Base-by-base conservation (phyloP, 2,329 filamentous ascomycete genomes). In the Venturia nashicola region DNA sequence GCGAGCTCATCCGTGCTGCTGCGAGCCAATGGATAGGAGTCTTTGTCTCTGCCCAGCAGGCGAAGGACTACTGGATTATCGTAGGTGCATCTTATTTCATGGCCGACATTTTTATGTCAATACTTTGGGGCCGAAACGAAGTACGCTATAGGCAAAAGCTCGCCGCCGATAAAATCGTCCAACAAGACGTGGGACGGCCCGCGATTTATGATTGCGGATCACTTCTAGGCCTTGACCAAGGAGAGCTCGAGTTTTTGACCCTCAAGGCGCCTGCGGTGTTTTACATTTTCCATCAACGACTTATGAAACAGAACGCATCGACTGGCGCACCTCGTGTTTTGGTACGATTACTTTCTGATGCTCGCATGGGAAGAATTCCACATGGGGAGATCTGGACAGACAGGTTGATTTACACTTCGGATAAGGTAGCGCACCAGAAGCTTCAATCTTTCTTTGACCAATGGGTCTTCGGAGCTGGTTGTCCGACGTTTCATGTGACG, bases 11-110 rank as follows among this genome's bases (percentile, higher is more conserved):
- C 9, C 88, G 94, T 72, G 87, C 91, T 0, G 79, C 97, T 59
- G 90, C 94, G 12, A 90, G 86, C 65, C 94, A 99, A 73, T 99
- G 93, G 89, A 90, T 94, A 67, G 94, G 94, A 18, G 88, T 99
- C 67, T 92, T 92, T 71, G 89, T 99, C 68, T 87, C 96, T 59
- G 88, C 94, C 0, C 90, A 91, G 71, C 86, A 88, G 48, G 84
- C 86, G 20, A 82, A 82, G 61, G 94, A 99, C 73, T 85, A 86
- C 63, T 99, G 94, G 94, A 86, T 95, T 23, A 87, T 93, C 14
- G 83, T 94, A 63, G 95, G 93, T 16, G 88, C 95, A 59, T 89
- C 93, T 0, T 92, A 93, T 78, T 99, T 91, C 78, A 96, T 99
- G 83, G 91, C 93, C 1, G 93, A 97, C 69, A 82, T 91, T 4